Percentiles rank a stretch among this genome's conserved stretches.
Conservation (phyloP, 1,284 basidiomycete species). For the Erythrobasidium hasegawianum region DNA sequence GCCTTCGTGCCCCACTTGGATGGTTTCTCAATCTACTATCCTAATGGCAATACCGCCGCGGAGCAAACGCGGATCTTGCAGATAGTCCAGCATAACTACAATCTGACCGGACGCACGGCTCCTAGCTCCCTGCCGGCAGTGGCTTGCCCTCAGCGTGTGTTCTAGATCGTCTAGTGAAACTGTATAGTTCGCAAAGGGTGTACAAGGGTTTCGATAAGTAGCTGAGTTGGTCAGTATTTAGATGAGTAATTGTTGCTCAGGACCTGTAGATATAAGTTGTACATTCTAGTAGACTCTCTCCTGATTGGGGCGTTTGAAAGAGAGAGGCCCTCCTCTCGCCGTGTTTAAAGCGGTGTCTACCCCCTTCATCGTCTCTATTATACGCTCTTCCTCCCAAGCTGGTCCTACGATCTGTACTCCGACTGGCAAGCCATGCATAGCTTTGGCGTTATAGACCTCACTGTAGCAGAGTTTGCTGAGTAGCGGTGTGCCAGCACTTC, state of each 20-base stretch:
- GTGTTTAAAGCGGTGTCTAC: constrained; percentile 63
- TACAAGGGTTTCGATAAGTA: no score
- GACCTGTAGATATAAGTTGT: no score
- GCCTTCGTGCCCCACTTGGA: not conserved
- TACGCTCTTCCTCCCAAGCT: constrained; percentile 80
- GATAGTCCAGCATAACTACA: constrained; percentile 1
- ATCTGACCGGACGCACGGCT: not conserved
- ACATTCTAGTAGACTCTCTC: not conserved
- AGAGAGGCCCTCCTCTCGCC: not conserved
- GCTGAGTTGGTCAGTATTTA: no score
- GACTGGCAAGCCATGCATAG: constrained; percentile 74
- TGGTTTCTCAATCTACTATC: not conserved
- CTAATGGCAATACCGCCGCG: not conserved
- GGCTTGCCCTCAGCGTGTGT: not conserved
- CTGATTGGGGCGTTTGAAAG: not conserved
- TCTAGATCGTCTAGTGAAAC: not conserved
- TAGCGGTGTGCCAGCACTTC: constrained; percentile 47
- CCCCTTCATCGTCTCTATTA: constrained; percentile 74
- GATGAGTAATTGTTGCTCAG: no score
- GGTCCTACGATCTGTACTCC: constrained; percentile 74
- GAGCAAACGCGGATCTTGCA: not conserved
- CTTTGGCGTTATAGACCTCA: constrained; percentile 62
- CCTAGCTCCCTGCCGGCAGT: not conserved
- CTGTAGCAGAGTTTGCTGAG: constrained; percentile 7
- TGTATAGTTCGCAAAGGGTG: no score